These are phyloP conservation scores for Leccinellum albellum DNA, from an alignment of 768 basidiomycete genomes.

Conservation along the genomic window DNA sequence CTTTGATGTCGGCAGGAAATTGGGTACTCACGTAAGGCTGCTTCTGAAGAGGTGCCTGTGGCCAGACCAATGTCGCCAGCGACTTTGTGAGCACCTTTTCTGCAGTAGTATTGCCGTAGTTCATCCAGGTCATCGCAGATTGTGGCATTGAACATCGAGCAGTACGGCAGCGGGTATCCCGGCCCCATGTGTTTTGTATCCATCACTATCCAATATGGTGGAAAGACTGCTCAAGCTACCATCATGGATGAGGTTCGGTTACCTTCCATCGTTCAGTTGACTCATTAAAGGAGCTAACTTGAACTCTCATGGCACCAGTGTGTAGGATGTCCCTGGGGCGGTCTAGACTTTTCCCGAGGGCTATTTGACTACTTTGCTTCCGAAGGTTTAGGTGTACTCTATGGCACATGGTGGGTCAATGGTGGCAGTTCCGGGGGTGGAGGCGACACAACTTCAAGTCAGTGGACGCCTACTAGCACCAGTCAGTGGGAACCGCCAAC, in stretches of 20 bases:
- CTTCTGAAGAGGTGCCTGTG: constrained; percentile 53
- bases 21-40: constrained; percentile 3
- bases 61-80: constrained; percentile 32
- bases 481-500: constrained; percentile 17
- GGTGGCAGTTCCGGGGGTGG: constrained; percentile 34
- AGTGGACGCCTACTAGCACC: constrained; percentile 10
- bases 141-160: constrained; percentile 49
- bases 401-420: constrained; percentile 57
- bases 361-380: constrained; percentile 62
- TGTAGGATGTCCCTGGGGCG: constrained; percentile 59
- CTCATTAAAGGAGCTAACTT: constrained; percentile 1
- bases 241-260: constrained; percentile 59
- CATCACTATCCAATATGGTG: constrained; percentile 60
- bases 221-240: constrained; percentile 52
- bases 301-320: constrained; percentile 39
- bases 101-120: neutral
- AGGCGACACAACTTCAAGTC: constrained; percentile 8
- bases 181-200: constrained; percentile 58
- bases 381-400: constrained; percentile 49
- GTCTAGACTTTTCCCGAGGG: constrained; percentile 64
- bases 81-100: constrained; percentile 42
- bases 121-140: constrained; percentile 34
- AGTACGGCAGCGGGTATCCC: constrained; percentile 60
- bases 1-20: neutral
- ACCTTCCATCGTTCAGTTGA: neutral